Conservation (phyloP, 1,139 yeast species). For the Taphrina flavorubra region DNA sequence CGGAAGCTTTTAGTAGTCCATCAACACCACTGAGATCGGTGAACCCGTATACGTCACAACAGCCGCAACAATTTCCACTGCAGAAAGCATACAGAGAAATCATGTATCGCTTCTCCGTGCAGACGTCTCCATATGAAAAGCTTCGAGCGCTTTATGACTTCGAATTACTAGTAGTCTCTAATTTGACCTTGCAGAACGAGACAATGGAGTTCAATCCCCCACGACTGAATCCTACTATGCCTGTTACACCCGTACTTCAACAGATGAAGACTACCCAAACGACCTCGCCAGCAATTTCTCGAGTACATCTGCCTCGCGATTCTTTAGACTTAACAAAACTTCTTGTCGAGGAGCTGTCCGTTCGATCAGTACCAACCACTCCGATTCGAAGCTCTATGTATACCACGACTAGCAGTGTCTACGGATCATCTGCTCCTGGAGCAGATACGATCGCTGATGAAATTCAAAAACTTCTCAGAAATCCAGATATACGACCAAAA, state of each 20-base stretch:
- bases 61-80: constrained; percentile 32
- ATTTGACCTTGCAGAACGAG: neutral
- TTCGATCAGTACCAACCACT: constrained; percentile 5
- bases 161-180: constrained; percentile 23
- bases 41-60: neutral
- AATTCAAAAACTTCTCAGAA: constrained; percentile 21
- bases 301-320: neutral
- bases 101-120: constrained; percentile 30
- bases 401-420: neutral
- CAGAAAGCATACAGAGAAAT: constrained; percentile 26
- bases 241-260: constrained; percentile 7
- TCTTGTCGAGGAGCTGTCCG: constrained; percentile 4
- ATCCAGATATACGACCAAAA: constrained; percentile 23
- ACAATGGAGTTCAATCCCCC: neutral
- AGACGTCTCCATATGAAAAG: constrained; percentile 32
- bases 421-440: constrained; percentile 3
- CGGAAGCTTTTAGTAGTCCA: constrained; percentile 2
- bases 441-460: constrained; percentile 37
- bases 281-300: neutral
- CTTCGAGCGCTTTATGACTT: constrained; percentile 34
- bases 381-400: constrained; percentile 1
- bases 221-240: constrained; percentile 16
- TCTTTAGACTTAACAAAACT: neutral
- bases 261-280: neutral
- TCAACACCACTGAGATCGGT: constrained; percentile 7